These are phyloP conservation scores for Umbilicus rupestris DNA, from an alignment of 164 flowering plant genomes.

Conservation along the genomic window DNA sequence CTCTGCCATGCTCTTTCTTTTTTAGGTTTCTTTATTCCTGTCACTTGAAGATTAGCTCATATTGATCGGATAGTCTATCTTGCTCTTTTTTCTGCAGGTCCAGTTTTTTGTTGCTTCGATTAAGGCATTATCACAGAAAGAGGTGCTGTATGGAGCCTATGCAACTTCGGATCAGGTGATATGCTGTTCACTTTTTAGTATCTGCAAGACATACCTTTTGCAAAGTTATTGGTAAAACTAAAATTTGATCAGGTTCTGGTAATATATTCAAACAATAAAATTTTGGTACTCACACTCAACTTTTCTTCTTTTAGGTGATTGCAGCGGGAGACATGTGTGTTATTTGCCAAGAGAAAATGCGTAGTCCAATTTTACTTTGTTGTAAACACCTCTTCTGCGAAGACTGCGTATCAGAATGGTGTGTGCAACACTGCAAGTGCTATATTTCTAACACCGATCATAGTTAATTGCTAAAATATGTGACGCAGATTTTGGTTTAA, in stretches of 20 bases:
- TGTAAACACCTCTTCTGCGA: constrained; percentile 96
- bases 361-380: constrained; percentile 80
- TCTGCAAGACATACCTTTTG: not conserved
- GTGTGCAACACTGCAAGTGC: constrained; percentile 14
- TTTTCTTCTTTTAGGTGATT: constrained; percentile 45
- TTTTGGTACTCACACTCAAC: not conserved
- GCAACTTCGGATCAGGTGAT: constrained; percentile 92
- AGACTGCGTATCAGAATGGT: constrained; percentile 98
- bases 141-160: constrained; percentile 91
- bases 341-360: constrained; percentile 97
- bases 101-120: constrained; percentile 75
- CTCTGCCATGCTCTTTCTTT: not conserved
- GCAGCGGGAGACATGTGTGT: constrained; percentile 95
- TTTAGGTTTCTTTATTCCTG: not conserved
- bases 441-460: not conserved
- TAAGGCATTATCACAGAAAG: constrained; percentile 86
- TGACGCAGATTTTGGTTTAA: not conserved
- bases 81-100: constrained; percentile 36
- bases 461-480: not conserved
- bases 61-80: not conserved
- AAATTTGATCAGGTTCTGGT: not conserved
- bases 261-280: not conserved
- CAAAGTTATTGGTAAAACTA: not conserved
- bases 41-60: not conserved
- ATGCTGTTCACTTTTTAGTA: not conserved